Conservation (phyloP, 345 rosid genomes). For the Schrenkiella parvula region DNA sequence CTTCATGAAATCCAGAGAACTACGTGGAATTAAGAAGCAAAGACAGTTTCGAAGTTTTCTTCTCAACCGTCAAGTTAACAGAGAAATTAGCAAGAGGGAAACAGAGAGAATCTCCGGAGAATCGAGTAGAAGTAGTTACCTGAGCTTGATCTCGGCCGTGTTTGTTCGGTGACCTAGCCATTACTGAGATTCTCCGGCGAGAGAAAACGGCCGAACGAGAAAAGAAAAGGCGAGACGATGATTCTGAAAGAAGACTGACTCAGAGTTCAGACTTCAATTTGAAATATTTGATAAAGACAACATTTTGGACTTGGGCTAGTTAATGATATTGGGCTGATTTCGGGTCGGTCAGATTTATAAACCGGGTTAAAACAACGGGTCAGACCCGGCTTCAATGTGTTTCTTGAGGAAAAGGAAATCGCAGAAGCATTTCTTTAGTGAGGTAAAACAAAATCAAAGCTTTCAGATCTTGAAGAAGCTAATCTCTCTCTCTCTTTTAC, state of each 20-base stretch:
- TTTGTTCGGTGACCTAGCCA: constrained; percentile 45
- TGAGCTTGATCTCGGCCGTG: constrained; percentile 63
- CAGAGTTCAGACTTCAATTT: neutral
- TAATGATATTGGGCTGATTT: neutral
- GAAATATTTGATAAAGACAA: neutral
- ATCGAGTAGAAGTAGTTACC: constrained; percentile 33
- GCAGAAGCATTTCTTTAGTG: neutral
- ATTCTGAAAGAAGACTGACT: constrained; percentile 20
- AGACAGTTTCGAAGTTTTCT: neutral
- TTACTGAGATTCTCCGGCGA: constrained; percentile 25
- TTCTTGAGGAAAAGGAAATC: constrained; percentile 41
- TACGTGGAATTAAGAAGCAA: neutral
- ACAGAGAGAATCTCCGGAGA: neutral
- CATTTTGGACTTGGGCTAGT: constrained; percentile 11
- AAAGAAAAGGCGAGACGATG: neutral
- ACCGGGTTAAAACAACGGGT: neutral
- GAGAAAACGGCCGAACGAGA: neutral
- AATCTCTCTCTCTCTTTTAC: constrained; percentile 8
- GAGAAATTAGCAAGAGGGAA: neutral
- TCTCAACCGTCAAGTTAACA: neutral
- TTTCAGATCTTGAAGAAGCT: constrained; percentile 23
- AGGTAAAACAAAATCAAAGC: neutral
- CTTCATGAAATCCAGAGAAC: neutral
- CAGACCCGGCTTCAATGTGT: constrained; percentile 1
- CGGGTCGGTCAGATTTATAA: neutral